Evolutionary conservation across 2,329 filamentous ascomycete genomes (phyloP).

Genomic region (Madurella fahalii): DNA sequence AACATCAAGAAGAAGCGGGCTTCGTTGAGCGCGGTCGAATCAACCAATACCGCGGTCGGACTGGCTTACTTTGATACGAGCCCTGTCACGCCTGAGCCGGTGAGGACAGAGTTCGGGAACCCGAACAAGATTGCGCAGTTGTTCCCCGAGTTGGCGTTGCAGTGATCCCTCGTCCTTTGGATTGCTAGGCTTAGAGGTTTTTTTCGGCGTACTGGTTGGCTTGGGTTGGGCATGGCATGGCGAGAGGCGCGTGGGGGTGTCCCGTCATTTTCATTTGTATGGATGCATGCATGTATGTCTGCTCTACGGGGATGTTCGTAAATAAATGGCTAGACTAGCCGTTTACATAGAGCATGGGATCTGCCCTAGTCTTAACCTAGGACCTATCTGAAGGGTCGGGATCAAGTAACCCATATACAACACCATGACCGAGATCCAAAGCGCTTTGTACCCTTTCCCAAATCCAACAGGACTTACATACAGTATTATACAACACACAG

Average conservation of each 20-base stretch:
- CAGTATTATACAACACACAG: no score
- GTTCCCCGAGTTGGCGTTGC: slow-evolving; percentile 34
- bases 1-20: slow-evolving; percentile 40
- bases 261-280: not conserved
- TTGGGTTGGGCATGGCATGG: not conserved
- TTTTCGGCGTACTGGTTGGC: not conserved
- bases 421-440: no score
- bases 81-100: slow-evolving; percentile 27
- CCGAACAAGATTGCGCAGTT: slow-evolving; percentile 37
- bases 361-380: no score
- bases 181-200: not conserved
- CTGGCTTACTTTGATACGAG: slow-evolving; percentile 18
- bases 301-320: no score
- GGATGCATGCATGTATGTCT: not conserved
- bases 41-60: slow-evolving; percentile 2
- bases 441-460: no score
- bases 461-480: no score
- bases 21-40: slow-evolving; percentile 27
- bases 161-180: slow-evolving; percentile 2
- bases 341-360: no score
- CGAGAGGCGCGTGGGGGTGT: not conserved
- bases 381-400: no score
- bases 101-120: slow-evolving; percentile 34
- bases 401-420: no score
- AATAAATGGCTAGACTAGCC: no score